Evolutionary conservation across 345 rosid genomes (phyloP).

Genomic region (Raphanus raphanistrum): DNA sequence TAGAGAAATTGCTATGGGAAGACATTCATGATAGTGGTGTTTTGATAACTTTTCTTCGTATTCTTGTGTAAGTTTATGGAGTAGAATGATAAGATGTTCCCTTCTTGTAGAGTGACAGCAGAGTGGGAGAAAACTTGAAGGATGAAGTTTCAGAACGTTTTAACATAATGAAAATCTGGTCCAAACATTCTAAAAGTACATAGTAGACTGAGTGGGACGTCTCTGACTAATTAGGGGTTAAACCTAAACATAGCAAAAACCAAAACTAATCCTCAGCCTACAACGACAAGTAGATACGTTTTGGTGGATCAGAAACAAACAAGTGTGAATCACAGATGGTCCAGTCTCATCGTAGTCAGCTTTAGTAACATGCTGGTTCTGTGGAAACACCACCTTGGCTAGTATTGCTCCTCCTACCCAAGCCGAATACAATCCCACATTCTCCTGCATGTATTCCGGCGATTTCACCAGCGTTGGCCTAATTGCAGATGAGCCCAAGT

Average conservation of each 20-base stretch:
- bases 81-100: background rate
- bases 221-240: background rate
- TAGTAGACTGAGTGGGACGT: background rate
- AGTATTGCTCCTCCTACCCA: slow-evolving; percentile 99
- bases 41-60: background rate
- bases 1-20: slow-evolving; percentile 44
- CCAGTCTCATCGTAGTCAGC: slow-evolving; percentile 96
- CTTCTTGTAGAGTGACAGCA: slow-evolving; percentile 37
- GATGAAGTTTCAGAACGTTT: slow-evolving; percentile 44
- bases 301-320: slow-evolving; percentile 60
- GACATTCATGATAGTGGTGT: slow-evolving; percentile 43
- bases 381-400: slow-evolving; percentile 97
- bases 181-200: background rate
- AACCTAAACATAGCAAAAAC: slow-evolving; percentile 7
- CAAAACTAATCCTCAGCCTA: slow-evolving; percentile 15
- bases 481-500: slow-evolving; percentile 86
- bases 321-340: slow-evolving; percentile 79
- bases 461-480: slow-evolving; percentile 86
- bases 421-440: slow-evolving; percentile 73
- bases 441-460: slow-evolving; percentile 95
- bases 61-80: background rate
- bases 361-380: slow-evolving; percentile 94
- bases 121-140: slow-evolving; percentile 46
- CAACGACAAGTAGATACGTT: slow-evolving; percentile 18
- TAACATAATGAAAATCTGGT: too few relatives aligned